Base-by-base conservation (phyloP, 768 basidiomycete species). In the Fomitopsis serialis region DNA sequence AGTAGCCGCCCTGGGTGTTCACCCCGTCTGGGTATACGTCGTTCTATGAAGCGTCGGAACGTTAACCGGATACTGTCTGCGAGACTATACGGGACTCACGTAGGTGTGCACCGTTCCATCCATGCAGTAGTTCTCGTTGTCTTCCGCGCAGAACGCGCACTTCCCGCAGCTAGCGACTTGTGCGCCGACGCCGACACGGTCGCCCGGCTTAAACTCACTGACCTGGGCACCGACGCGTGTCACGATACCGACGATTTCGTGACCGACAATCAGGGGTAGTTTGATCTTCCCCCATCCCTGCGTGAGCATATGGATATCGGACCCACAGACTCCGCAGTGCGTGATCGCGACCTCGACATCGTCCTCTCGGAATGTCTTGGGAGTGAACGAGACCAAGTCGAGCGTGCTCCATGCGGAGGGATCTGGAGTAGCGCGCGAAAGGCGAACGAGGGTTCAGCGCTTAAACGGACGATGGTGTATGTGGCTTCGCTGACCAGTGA, bases 91-190 rank as follows among this genome's bases (percentile, higher is more conserved):
- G 37, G 50, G 13, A 59, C 60, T 40, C 35, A 59, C 61, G 43
- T 78, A 79, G 78, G 48, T 47, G 45, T 64, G 52, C 24, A 74
- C 63, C 5, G 61, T 54, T 21, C 25, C 78, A 23, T 78, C 58
- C 8, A 66, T 67, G 61, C 81, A 84, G 59, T 85, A 81, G 46
- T 81, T 73, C 67, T 80, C 81, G 54, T 77, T 73, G 54, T 76
- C 70, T 12, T 65, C 58, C 24, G 74, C 75, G 70, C 82, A 82
- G 36, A 63, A 62, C 17, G 69, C 57, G 58, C 79, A 82, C 17
- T 69, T 48, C 50, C 72, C 63, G 69, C 81, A 84, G 8, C 75
- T 73, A 53, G 73, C 72, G 21, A 78, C 77, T 55, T 80, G 80
- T 21, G 63, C 69, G 6, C 73, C 71, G 6, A 75, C 72, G 46